A percentile compares a stretch with the other conserved stretches of the same genome.
Conservation (phyloP, 768 basidiomycete genomes). For the Melanogaster broomeanus region DNA sequence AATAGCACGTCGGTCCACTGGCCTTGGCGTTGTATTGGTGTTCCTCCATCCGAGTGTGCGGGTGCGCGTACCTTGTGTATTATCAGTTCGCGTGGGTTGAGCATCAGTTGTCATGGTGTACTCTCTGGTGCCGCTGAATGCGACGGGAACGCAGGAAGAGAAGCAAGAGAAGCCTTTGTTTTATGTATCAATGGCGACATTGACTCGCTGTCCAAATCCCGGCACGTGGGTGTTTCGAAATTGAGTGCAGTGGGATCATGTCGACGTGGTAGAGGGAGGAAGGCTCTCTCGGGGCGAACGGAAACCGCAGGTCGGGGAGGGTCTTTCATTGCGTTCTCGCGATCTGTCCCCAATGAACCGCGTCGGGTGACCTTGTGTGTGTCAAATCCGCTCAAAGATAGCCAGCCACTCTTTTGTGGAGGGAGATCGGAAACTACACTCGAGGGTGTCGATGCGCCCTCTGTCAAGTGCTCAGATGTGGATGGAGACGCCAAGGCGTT, state of each 20-base stretch:
- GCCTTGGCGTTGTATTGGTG: conserved; percentile 31
- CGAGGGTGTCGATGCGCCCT: conserved; percentile 15
- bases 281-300: conserved; percentile 56
- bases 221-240: conserved; percentile 26
- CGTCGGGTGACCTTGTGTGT: conserved; percentile 31
- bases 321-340: conserved; percentile 39
- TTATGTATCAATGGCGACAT: conserved; percentile 36
- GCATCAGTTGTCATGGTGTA: conserved; percentile 66
- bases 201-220: conserved; percentile 22
- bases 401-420: conserved; percentile 15
- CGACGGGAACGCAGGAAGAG: conserved; percentile 43
- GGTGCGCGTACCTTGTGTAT: conserved; percentile 29
- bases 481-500: neutral
- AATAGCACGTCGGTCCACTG: conserved; percentile 55
- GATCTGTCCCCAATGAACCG: conserved; percentile 40
- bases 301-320: conserved; percentile 62
- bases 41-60: conserved; percentile 38
- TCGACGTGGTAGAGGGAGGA: conserved; percentile 40
- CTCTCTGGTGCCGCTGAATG: conserved; percentile 44
- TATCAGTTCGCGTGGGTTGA: conserved; percentile 53
- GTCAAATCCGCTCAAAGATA: neutral
- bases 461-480: neutral
- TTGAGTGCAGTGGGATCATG: conserved; percentile 29
- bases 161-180: conserved; percentile 41
- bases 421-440: conserved; percentile 24